Evolutionary conservation across 371 early-diverging fungal genomes (phyloP), one percentile per base, ranked within the genome.

Genomic region (Basidiobolus meristosporus): DNA sequence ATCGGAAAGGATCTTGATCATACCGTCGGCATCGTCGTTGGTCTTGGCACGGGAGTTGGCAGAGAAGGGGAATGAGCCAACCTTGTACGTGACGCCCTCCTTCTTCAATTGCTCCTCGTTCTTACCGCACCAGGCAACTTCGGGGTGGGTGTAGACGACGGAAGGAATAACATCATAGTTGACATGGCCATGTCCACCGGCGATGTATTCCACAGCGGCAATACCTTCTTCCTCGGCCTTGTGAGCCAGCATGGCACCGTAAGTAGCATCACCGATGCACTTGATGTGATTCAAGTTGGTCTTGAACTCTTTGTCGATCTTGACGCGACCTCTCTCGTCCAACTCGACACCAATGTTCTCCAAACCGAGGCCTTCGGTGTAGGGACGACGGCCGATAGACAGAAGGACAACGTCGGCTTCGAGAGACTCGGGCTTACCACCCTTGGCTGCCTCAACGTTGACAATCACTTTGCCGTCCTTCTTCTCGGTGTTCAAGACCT

Each of bases 211-310:
- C 50, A 77, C 88, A 38, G 82, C 89, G 19, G 93, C 95, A 49
- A 97, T 86, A 59, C 87, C 96, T 63, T 97, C 97, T 65, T 97
- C 97, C 62, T 97, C 97, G 42, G 97, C 95, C 74, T 97, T 97
- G 81, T 97, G 97, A 29, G 97, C 97, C 63, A 97, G 73, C 97
- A 97, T 97, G 40, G 93, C 88, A 37, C 97, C 97, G 38, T 77
- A 74, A 43, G 90, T 91, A 40, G 70, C 93, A 63, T 97, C 98
- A 56, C 98, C 98, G 56, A 97, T 93, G 57, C 90, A 91, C 49
- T 85, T 81, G 47, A 97, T 81, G 66, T 68, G 67, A 43, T 82
- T 60, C 31, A 89, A 73, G 39, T 78, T 74, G 47, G 97, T 96
- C 61, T 77, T 77, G 82, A 86, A 92, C 47, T 81, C 73, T 34